These are phyloP conservation scores for Canariomyces notabilis DNA, from an alignment of 2,329 filamentous ascomycete species.

Conservation along the genomic window DNA sequence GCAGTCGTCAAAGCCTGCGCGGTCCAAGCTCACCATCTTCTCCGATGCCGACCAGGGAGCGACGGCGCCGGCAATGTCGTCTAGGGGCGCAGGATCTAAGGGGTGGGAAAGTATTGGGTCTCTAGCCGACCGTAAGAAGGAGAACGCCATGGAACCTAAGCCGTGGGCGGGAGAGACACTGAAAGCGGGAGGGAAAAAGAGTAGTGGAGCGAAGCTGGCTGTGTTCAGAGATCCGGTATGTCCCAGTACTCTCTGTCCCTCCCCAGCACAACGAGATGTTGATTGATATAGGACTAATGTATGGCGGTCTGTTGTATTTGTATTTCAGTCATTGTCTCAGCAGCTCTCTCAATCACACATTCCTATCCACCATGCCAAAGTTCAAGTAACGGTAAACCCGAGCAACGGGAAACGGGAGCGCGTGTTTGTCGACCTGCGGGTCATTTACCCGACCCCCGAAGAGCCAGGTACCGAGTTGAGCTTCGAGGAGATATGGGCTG, in stretches of 20 bases:
- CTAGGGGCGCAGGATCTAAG: constrained; percentile 51
- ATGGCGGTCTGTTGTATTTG: constrained; percentile 34
- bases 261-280: constrained; percentile 58
- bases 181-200: constrained; percentile 79
- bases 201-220: constrained; percentile 71
- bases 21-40: constrained; percentile 86
- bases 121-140: constrained; percentile 83
- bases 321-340: constrained; percentile 52
- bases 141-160: constrained; percentile 79
- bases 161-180: constrained; percentile 91
- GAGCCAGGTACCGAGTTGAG: constrained; percentile 71
- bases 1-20: constrained; percentile 54
- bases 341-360: constrained; percentile 59
- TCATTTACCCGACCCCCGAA: constrained; percentile 74
- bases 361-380: constrained; percentile 63
- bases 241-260: constrained; percentile 32
- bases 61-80: constrained; percentile 51
- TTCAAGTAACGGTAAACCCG: constrained; percentile 78
- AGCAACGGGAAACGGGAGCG: constrained; percentile 78
- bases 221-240: constrained; percentile 97
- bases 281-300: constrained; percentile 96
- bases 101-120: constrained; percentile 94
- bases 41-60: constrained; percentile 63
- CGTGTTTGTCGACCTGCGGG: constrained; percentile 80
- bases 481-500: constrained; percentile 87